phyloP scores from a whole-genome alignment of 2,329 filamentous ascomycete genomes.

The Monosporascus ibericus region DNA sequence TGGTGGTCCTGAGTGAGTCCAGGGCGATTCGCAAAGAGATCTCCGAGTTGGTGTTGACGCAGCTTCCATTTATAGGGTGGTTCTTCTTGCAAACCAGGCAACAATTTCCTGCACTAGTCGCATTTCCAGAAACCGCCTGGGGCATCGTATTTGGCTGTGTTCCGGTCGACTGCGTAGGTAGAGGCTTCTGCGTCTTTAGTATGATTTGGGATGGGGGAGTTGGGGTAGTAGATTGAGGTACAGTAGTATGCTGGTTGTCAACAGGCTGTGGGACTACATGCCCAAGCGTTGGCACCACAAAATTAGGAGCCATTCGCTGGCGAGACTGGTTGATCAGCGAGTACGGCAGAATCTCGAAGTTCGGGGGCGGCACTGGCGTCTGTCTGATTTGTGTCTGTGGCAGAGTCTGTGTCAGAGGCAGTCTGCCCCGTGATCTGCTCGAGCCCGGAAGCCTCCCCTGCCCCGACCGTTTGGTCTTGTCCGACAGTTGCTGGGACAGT shows the following conservation, averaged over 20 bases:
- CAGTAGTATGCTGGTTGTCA: background rate
- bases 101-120: conserved; percentile 6
- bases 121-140: conserved; percentile 1
- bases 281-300: conserved; percentile 3
- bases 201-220: background rate
- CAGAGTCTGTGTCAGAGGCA: background rate
- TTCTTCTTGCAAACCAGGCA: conserved; percentile 14
- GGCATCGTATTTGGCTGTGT: conserved; percentile 5
- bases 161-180: background rate
- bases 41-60: conserved; percentile 20
- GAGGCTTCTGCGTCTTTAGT: background rate
- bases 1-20: conserved; percentile 17
- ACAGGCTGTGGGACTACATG: background rate
- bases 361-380: background rate
- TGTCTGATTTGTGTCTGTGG: background rate
- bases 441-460: too few relatives aligned
- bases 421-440: background rate
- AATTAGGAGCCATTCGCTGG: conserved; percentile 4
- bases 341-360: conserved; percentile 1
- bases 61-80: conserved; percentile 10
- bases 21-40: conserved; percentile 22
- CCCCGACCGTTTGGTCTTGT: background rate
- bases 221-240: background rate
- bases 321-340: background rate
- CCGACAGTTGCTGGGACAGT: background rate